Percentiles rank a stretch among this genome's conserved stretches.
phyloP scores from a whole-genome alignment of 805 yeast species.

The Candida montana region DNA sequence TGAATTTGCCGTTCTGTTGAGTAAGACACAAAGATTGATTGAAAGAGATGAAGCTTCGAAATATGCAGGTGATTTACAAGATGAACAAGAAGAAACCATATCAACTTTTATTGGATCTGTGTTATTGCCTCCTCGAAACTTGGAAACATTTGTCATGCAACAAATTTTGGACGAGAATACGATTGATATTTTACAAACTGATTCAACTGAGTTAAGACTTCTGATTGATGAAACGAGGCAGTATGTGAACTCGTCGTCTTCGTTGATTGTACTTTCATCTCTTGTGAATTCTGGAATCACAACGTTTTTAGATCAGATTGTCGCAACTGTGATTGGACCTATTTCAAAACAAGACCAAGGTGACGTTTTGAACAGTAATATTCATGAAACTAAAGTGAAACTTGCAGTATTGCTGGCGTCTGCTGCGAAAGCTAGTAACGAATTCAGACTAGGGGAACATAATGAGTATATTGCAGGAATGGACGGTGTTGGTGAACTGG shows the following conservation, averaged over 20 bases:
- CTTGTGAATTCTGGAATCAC: slow-evolving; percentile 31
- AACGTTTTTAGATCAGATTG: slow-evolving; percentile 31
- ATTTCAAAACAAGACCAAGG: no score
- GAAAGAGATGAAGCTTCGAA: slow-evolving; percentile 25
- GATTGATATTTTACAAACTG: slow-evolving; percentile 25
- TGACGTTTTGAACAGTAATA: background rate
- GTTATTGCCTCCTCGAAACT: slow-evolving; percentile 46
- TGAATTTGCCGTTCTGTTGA: slow-evolving; percentile 47
- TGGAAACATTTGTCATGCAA: slow-evolving; percentile 49
- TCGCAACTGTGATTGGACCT: slow-evolving; percentile 1
- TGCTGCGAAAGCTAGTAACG: slow-evolving; percentile 58
- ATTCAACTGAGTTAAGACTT: slow-evolving; percentile 27
- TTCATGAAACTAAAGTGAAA: slow-evolving; percentile 31
- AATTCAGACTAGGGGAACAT: slow-evolving; percentile 32
- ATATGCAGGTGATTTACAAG: no score
- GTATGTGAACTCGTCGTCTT: slow-evolving; percentile 35
- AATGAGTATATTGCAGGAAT: slow-evolving; percentile 41
- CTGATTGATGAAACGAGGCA: slow-evolving; percentile 40
- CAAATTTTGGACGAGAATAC: slow-evolving; percentile 45
- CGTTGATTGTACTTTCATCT: slow-evolving; percentile 27
- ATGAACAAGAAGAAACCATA: background rate
- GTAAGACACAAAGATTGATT: slow-evolving; percentile 33
- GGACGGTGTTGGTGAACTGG: slow-evolving; percentile 57
- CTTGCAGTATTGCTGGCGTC: slow-evolving; percentile 70
- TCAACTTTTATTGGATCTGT: slow-evolving; percentile 25